These are phyloP conservation scores for Apophysomyces variabilis DNA, from an alignment of 371 early-diverging fungal genomes.

Conservation along the genomic window DNA sequence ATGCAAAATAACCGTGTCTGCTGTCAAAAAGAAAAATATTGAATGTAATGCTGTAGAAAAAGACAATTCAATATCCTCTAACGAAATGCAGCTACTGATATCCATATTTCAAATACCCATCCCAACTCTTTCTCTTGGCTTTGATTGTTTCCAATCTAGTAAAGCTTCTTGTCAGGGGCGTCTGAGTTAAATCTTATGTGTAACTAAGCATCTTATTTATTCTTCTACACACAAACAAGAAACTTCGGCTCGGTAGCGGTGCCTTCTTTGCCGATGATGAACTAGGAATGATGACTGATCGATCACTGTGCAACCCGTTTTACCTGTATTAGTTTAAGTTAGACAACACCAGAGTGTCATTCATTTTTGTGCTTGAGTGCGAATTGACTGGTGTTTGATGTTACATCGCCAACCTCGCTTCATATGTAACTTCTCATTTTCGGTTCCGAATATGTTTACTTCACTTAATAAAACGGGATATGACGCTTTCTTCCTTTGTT, in stretches of 20 bases:
- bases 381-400: too few relatives aligned
- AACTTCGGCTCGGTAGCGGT: conserved; percentile 11
- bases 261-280: neutral
- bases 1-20: neutral
- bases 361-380: too few relatives aligned
- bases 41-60: neutral
- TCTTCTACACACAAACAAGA: conserved; percentile 6
- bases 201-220: neutral
- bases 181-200: conserved; percentile 1
- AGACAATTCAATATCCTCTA: neutral
- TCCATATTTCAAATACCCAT: neutral
- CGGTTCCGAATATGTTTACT: too few relatives aligned
- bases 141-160: neutral
- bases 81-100: neutral
- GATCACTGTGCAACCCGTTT: conserved; percentile 10
- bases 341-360: neutral
- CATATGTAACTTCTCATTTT: too few relatives aligned
- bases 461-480: too few relatives aligned
- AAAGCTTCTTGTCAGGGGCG: neutral
- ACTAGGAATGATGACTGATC: neutral
- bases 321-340: conserved; percentile 3
- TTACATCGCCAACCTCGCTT: too few relatives aligned
- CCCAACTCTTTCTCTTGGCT: neutral
- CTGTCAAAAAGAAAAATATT: neutral
- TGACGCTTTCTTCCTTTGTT: too few relatives aligned